Evolutionary conservation across 495 filamentous ascomycete genomes (phyloP).

Genomic region (Aspergillus asperescens): DNA sequence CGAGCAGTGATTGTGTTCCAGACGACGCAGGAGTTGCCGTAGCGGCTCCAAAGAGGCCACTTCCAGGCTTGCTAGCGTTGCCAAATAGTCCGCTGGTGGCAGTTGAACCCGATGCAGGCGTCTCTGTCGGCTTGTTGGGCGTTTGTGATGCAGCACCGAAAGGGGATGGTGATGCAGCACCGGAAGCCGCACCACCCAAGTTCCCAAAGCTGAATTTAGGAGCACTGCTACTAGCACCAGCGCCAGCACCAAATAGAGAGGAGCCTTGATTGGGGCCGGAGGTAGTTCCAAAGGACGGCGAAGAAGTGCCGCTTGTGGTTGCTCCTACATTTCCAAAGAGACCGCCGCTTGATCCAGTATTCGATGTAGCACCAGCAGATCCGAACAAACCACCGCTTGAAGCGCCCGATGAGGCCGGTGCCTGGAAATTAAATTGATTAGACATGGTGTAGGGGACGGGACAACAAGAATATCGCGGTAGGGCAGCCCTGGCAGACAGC

Average conservation of each 20-base stretch:
- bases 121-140: slow-evolving; percentile 37
- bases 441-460: slow-evolving; percentile 26
- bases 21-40: slow-evolving; percentile 39
- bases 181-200: slow-evolving; percentile 17
- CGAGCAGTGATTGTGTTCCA: slow-evolving; percentile 33
- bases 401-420: slow-evolving; percentile 28
- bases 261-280: slow-evolving; percentile 23
- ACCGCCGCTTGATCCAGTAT: slow-evolving; percentile 27
- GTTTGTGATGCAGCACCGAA: slow-evolving; percentile 33
- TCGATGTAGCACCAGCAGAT: slow-evolving; percentile 26
- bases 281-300: slow-evolving; percentile 34
- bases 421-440: slow-evolving; percentile 35
- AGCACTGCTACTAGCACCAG: slow-evolving; percentile 21
- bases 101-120: slow-evolving; percentile 31
- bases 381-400: slow-evolving; percentile 39
- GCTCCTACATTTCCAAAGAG: slow-evolving; percentile 46
- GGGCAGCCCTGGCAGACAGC: slow-evolving; percentile 23
- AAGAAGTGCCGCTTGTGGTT: slow-evolving; percentile 28
- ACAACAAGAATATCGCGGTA: slow-evolving; percentile 17
- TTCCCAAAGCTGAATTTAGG: slow-evolving; percentile 45
- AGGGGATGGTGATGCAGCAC: slow-evolving; percentile 22
- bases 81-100: slow-evolving; percentile 48
- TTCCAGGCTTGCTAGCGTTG: slow-evolving; percentile 24
- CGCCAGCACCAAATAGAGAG: slow-evolving; percentile 32
- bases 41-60: slow-evolving; percentile 36